phyloP scores from a whole-genome alignment of 2,329 filamentous ascomycete species.

The Bipolaris bicolor region DNA sequence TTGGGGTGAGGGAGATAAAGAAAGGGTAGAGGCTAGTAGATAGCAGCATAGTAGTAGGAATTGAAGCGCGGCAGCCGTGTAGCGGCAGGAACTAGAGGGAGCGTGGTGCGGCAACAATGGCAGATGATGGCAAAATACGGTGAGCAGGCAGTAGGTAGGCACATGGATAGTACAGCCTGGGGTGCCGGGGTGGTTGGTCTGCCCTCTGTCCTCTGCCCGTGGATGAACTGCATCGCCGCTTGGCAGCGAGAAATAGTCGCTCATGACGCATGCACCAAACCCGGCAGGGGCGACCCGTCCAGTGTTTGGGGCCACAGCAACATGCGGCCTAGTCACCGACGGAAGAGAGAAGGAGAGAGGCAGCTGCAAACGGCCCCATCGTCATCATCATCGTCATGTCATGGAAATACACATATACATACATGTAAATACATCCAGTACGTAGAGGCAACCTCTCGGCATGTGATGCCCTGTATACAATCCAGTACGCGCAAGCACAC shows the following conservation, averaged over 20 bases:
- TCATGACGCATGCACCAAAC: conserved; percentile 21
- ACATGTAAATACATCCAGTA: not conserved
- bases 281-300: conserved; percentile 12
- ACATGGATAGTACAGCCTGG: conserved; percentile 8
- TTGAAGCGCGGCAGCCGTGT: conserved; percentile 9
- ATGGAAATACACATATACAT: not conserved
- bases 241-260: conserved; percentile 16
- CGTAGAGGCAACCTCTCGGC: too few species aligned
- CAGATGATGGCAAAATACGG: conserved; percentile 22
- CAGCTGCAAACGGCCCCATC: conserved; percentile 5
- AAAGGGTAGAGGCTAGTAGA: too few species aligned
- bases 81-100: not conserved
- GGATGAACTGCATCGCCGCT: conserved; percentile 16
- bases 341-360: conserved; percentile 7
- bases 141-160: conserved; percentile 16
- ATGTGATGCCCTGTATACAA: too few species aligned
- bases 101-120: not conserved
- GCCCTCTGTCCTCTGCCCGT: not conserved
- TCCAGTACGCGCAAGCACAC: too few species aligned
- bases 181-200: conserved; percentile 23
- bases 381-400: not conserved
- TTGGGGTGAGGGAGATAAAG: too few species aligned
- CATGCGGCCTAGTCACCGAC: conserved; percentile 13
- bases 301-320: conserved; percentile 6
- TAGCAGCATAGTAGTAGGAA: too few species aligned